Percentiles rank a stretch among this genome's conserved stretches.
These are phyloP conservation scores for Lophiostoma macrostomum DNA, from an alignment of 495 filamentous ascomycete genomes.

Conservation along the genomic window DNA sequence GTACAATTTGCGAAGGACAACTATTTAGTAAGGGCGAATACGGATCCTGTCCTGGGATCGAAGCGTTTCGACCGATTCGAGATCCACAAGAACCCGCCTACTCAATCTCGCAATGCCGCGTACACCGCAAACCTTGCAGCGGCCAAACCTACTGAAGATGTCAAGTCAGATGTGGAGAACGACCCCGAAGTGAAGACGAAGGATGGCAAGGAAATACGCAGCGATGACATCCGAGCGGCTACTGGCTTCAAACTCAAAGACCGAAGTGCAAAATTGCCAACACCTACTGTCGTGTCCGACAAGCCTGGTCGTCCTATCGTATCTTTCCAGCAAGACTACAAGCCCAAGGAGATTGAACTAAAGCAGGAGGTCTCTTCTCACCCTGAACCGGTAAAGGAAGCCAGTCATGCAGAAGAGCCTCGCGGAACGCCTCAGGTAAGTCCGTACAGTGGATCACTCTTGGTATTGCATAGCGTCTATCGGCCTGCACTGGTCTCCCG, in stretches of 20 bases:
- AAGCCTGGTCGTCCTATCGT: conserved; percentile 83
- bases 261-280: conserved; percentile 78
- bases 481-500: no score
- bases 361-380: conserved; percentile 34
- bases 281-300: conserved; percentile 81
- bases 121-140: conserved; percentile 61
- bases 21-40: conserved; percentile 33
- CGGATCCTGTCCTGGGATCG: conserved; percentile 39
- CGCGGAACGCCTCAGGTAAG: no score
- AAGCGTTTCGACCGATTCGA: conserved; percentile 63
- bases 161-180: conserved; percentile 8
- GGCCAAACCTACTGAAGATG: conserved; percentile 35
- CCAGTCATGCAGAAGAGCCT: no score
- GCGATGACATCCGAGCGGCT: conserved; percentile 82
- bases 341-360: conserved; percentile 51
- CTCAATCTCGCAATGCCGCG: conserved; percentile 67
- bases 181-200: conserved; percentile 44
- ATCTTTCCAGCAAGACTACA: conserved; percentile 84
- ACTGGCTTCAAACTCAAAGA: conserved; percentile 86
- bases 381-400: conserved; percentile 11
- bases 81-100: conserved; percentile 73
- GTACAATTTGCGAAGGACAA: conserved; percentile 36
- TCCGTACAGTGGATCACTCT: no score
- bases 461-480: no score
- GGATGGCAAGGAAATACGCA: conserved; percentile 75